phyloP scores from a whole-genome alignment of 2,329 filamentous ascomycete species.

The Colletotrichum tabaci region DNA sequence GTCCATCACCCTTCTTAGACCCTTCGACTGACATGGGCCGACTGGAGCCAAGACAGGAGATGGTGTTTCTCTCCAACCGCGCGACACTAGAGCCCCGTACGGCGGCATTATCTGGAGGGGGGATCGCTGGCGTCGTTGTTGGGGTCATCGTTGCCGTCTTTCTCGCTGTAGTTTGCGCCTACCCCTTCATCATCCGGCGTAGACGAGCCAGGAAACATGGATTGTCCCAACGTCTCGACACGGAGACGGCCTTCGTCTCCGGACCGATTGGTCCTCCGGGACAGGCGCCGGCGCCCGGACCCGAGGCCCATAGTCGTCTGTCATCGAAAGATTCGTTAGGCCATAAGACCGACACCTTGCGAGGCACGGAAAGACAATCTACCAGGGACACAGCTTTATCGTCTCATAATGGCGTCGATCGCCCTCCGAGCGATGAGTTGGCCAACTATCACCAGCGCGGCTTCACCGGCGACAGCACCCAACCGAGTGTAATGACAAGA shows the following conservation, averaged over 20 bases:
- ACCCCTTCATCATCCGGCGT: slow-evolving; percentile 55
- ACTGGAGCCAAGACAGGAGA: slow-evolving; percentile 11
- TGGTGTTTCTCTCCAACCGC: slow-evolving; percentile 27
- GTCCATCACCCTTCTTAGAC: slow-evolving; percentile 24
- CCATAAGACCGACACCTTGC: slow-evolving; percentile 28
- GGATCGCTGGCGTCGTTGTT: slow-evolving; percentile 56
- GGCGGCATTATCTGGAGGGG: slow-evolving; percentile 47
- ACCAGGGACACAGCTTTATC: slow-evolving; percentile 27
- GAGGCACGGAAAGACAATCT: slow-evolving; percentile 27
- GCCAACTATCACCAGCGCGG: slow-evolving; percentile 30
- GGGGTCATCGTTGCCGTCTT: slow-evolving; percentile 51
- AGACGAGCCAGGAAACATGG: slow-evolving; percentile 48
- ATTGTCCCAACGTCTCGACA: slow-evolving; percentile 46
- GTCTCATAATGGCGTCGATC: slow-evolving; percentile 33
- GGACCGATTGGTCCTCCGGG: slow-evolving; percentile 48
- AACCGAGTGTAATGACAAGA: slow-evolving; percentile 32
- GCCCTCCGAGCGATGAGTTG: slow-evolving; percentile 14
- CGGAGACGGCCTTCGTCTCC: slow-evolving; percentile 50
- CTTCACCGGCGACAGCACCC: slow-evolving; percentile 25
- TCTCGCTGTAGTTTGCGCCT: slow-evolving; percentile 55
- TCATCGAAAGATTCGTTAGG: slow-evolving; percentile 35
- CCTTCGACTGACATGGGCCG: slow-evolving; percentile 26
- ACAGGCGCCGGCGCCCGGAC: slow-evolving; percentile 44
- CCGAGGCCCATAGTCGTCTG: slow-evolving; percentile 27
- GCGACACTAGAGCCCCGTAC: slow-evolving; percentile 52